A percentile compares a stretch with the other conserved stretches of the same genome.
Conservation (phyloP, 2,329 filamentous ascomycete genomes). For the Penicillium capsulatum region DNA sequence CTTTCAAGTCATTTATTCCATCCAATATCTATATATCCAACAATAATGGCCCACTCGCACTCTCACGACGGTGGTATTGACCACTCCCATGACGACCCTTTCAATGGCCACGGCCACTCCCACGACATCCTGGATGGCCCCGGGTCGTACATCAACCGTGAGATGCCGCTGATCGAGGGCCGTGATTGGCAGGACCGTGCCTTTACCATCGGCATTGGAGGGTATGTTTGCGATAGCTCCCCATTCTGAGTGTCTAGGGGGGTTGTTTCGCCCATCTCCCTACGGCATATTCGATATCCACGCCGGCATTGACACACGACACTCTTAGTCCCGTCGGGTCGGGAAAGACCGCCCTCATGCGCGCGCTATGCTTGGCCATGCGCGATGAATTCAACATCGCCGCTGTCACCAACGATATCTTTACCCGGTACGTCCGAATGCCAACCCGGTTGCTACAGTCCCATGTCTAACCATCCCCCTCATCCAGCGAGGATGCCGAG, state of each 20-base stretch:
- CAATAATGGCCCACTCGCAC: constrained; percentile 38
- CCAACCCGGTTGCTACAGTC: neutral
- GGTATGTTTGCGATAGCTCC: constrained; percentile 52
- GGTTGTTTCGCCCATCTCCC: neutral
- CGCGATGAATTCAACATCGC: constrained; percentile 80
- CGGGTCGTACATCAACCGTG: constrained; percentile 80
- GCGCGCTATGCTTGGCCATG: constrained; percentile 80
- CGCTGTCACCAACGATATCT: constrained; percentile 98
- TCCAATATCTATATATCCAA: too few relatives aligned
- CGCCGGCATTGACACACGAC: neutral
- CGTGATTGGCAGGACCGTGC: constrained; percentile 82
- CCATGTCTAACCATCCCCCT: constrained; percentile 1
- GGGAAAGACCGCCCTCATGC: constrained; percentile 96
- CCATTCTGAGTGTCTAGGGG: neutral
- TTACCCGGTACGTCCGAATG: constrained; percentile 59
- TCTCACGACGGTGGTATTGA: constrained; percentile 35
- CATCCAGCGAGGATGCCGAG: constrained; percentile 81
- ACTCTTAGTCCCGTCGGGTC: constrained; percentile 83
- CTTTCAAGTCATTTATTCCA: too few relatives aligned
- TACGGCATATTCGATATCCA: neutral
- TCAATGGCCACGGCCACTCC: constrained; percentile 75
- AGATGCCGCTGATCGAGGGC: constrained; percentile 90
- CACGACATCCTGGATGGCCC: constrained; percentile 95
- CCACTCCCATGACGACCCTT: constrained; percentile 52
- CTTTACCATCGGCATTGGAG: constrained; percentile 97